phyloP scores from a whole-genome alignment of 805 yeast genomes.

The Lachancea kluyveri region DNA sequence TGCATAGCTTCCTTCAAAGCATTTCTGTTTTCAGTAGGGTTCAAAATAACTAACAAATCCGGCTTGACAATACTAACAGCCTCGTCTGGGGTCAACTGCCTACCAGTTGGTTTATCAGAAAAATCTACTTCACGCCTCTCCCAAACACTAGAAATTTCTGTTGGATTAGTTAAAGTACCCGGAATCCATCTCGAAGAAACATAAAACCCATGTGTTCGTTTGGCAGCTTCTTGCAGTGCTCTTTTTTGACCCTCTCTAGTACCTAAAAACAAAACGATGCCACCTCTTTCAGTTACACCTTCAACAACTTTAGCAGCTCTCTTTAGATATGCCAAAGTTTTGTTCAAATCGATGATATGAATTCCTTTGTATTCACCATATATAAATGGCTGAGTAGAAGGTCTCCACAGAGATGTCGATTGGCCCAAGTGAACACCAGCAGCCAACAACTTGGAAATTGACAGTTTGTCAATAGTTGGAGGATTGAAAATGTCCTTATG shows the following conservation, averaged over 20 bases:
- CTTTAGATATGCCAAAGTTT: slow-evolving; percentile 67
- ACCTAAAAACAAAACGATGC: slow-evolving; percentile 79
- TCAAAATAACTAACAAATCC: slow-evolving; percentile 78
- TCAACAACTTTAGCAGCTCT: slow-evolving; percentile 82
- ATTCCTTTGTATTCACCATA: slow-evolving; percentile 88
- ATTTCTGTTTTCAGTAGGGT: slow-evolving; percentile 80
- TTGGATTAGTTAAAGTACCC: slow-evolving; percentile 85
- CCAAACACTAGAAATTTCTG: slow-evolving; percentile 53
- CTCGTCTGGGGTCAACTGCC: slow-evolving; percentile 47
- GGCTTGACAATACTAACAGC: slow-evolving; percentile 64
- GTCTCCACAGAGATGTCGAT: slow-evolving; percentile 69
- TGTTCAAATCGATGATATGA: slow-evolving; percentile 84
- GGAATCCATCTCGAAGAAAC: slow-evolving; percentile 89
- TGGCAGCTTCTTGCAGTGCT: slow-evolving; percentile 74
- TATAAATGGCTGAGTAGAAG: slow-evolving; percentile 77
- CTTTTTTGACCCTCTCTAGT: slow-evolving; percentile 72
- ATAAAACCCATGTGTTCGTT: slow-evolving; percentile 69
- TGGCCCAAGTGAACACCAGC: slow-evolving; percentile 96
- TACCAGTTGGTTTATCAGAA: slow-evolving; percentile 59
- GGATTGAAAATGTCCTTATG: slow-evolving; percentile 61
- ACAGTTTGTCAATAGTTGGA: slow-evolving; percentile 45
- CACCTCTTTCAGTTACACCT: slow-evolving; percentile 79
- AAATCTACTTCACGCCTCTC: slow-evolving; percentile 72
- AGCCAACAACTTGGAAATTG: slow-evolving; percentile 69
- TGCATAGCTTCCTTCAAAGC: slow-evolving; percentile 77